Base-by-base conservation (phyloP, 1,284 basidiomycete species). In the Marasmius oreades region DNA sequence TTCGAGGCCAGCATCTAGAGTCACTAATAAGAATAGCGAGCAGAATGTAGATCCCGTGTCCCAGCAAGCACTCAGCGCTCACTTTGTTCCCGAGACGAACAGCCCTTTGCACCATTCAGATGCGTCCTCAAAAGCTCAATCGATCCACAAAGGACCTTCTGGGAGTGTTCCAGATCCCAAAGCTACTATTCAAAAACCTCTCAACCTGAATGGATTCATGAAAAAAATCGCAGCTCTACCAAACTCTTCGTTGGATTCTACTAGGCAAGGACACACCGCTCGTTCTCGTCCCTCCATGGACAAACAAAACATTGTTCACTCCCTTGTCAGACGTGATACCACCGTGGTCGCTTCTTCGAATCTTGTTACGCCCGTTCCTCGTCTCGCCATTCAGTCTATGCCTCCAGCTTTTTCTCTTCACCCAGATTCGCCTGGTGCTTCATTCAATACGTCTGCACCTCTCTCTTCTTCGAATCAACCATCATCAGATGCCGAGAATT, bases 391-490 rank as follows among this genome's bases (percentile, higher is more conserved):
- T 18, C 46, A 48, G 12, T 24, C 23, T 23, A 45, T 11, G 5
- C 12, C 14, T 12, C 44, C 44, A 2, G 20, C 22, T 23, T 45
- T 23, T 31, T 11, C 23, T 31, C 45, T 23, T 16, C 16, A 12
- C 28, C 22, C 18, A 3, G 33, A 47, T 3, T 39, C 33, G 22
- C 22, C 37, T 34, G 24, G 1, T n/a, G 20, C 16, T 20, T 24
- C 54, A 16, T 53, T 59, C 54, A 59, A 55, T 18, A 50, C 57
- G 23, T 51, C 57, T n/a, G 16, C 57, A 36, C 24, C 47, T 45
- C 36, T 48, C 20, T 34, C 31, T 10, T n/a, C 28, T 8, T 45
- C 47, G 10, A 10, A 26, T 24, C 52, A 45, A 10, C n/a, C 24
- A 11, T 20, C 12, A 5, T 20, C 20, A 8, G 47, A 56, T 43